A percentile compares a stretch with the other conserved stretches of the same genome.
These are phyloP conservation scores for Hymenoscyphus fructigenus DNA, from an alignment of 2,329 filamentous ascomycete species.

Conservation along the genomic window DNA sequence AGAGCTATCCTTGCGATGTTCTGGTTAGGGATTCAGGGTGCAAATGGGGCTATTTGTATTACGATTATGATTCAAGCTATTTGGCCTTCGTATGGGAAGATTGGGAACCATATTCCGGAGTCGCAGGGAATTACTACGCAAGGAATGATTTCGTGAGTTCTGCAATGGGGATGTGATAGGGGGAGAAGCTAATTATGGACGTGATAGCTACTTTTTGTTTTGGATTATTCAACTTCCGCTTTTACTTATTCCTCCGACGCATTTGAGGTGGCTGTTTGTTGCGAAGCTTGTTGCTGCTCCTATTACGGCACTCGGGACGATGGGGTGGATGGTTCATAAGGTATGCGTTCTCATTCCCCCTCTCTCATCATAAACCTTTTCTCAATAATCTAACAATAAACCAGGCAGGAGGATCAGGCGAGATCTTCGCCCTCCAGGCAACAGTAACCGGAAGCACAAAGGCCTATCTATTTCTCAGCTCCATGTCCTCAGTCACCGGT, in stretches of 20 bases:
- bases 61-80: constrained; percentile 46
- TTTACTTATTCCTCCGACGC: constrained; percentile 50
- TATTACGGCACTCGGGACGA: constrained; percentile 58
- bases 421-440: constrained; percentile 29
- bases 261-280: constrained; percentile 53
- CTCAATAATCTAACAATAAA: background rate
- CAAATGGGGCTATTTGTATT: constrained; percentile 56
- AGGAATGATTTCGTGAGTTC: constrained; percentile 48
- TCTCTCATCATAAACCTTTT: background rate
- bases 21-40: constrained; percentile 65
- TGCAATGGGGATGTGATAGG: constrained; percentile 20
- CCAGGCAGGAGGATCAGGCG: constrained; percentile 42
- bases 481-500: constrained; percentile 35
- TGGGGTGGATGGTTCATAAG: constrained; percentile 62
- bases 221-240: constrained; percentile 40
- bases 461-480: constrained; percentile 32
- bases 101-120: constrained; percentile 52
- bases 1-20: constrained; percentile 48
- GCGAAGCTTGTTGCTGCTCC: constrained; percentile 52
- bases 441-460: constrained; percentile 31
- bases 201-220: constrained; percentile 49
- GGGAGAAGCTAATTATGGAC: constrained; percentile 24
- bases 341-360: constrained; percentile 21
- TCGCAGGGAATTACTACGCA: constrained; percentile 53
- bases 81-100: constrained; percentile 54